phyloP scores from a whole-genome alignment of 2,329 filamentous ascomycete species.

The Fusarium succisae region DNA sequence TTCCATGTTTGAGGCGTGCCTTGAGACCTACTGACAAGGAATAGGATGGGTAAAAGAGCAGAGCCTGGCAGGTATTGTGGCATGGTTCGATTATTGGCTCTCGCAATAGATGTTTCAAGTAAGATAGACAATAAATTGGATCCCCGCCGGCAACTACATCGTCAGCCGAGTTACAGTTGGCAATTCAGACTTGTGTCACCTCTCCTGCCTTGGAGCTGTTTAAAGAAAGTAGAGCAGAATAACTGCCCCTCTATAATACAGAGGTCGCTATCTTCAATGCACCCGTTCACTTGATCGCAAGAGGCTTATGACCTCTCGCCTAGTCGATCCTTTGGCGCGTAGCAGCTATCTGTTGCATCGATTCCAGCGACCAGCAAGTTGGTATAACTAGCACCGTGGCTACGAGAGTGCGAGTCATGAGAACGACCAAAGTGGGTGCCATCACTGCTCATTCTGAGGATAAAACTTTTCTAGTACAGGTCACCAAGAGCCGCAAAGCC shows the following conservation, averaged over 20 bases:
- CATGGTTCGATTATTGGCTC: constrained; percentile 9
- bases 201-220: not conserved
- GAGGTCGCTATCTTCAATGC: not conserved
- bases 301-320: not conserved
- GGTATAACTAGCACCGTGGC: not conserved
- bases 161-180: not conserved
- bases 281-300: not conserved
- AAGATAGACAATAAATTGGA: too few species aligned
- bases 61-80: not conserved
- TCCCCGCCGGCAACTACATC: not conserved
- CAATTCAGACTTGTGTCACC: not conserved
- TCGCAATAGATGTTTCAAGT: not conserved
- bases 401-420: not conserved
- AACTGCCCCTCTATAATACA: not conserved
- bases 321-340: not conserved
- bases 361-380: not conserved
- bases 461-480: not conserved
- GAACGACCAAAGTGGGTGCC: not conserved
- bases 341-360: not conserved
- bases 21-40: not conserved
- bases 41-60: constrained; percentile 4
- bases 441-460: not conserved
- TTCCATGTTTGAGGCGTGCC: not conserved
- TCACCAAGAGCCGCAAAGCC: not conserved
- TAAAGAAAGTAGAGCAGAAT: not conserved